phyloP scores from a whole-genome alignment of 1,139 yeast genomes.

The Pichia norvegensis region DNA sequence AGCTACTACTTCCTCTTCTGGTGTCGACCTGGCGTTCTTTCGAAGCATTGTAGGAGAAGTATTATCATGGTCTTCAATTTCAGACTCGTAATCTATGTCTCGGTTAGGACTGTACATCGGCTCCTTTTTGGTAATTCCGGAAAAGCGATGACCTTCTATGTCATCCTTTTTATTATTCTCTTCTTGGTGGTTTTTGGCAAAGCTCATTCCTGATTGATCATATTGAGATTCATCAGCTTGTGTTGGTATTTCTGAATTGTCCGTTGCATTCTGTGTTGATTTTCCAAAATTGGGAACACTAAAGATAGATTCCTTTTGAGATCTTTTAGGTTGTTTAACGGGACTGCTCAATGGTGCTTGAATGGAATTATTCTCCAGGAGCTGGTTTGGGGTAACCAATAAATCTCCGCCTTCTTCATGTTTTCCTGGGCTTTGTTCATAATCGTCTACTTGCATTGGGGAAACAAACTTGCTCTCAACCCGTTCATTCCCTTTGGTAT shows the following conservation, averaged over 20 bases:
- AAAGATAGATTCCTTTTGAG: background rate
- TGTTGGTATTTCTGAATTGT: background rate
- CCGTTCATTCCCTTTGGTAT: background rate
- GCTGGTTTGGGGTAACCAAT: background rate
- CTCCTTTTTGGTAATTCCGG: background rate
- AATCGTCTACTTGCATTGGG: background rate
- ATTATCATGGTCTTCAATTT: background rate
- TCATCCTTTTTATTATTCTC: background rate
- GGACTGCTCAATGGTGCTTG: background rate
- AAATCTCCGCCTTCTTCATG: background rate
- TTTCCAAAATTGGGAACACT: background rate
- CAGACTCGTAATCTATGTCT: background rate
- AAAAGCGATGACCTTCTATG: background rate
- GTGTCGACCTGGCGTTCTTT: conserved; percentile 7
- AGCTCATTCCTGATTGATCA: background rate
- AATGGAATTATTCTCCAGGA: background rate
- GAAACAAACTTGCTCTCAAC: background rate
- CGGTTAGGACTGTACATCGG: background rate
- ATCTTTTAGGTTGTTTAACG: background rate
- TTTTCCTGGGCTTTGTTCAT: background rate
- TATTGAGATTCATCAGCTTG: background rate
- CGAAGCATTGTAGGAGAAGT: conserved; percentile 10
- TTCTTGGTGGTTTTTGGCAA: background rate
- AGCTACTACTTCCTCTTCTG: background rate
- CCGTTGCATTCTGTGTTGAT: background rate